Evolutionary conservation across 352 stramenopile species (phyloP), one percentile per base, ranked within the genome.

Genomic region (Phytophthora cajani): DNA sequence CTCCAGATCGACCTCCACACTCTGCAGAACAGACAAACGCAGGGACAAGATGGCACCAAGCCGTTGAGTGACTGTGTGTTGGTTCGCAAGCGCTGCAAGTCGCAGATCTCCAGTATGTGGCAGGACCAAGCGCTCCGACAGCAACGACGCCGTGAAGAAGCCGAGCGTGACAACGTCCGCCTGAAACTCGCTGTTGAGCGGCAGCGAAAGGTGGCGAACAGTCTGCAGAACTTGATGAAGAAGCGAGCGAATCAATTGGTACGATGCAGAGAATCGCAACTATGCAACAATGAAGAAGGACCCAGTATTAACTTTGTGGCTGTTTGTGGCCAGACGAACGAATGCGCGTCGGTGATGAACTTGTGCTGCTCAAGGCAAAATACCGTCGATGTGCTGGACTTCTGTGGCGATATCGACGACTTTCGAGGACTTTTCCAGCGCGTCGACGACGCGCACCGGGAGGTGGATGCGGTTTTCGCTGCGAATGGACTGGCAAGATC

Each of bases 121-220:
- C 58, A 54, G 33, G 64, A 75, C 5, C 65, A 75, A 47, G 67
- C 64, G 25, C 33, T 50, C 16, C 64, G 66, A 8, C 77, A 87
- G 52, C 70, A 67, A n/a, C 60, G 65, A 10, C 71, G 77, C 21
- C 71, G 69, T 2, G 62, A 79, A 52, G 62, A 71, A 32, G 51
- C 67, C 6, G 74, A 83, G 59, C 66, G 65, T 8, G 72, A 85
- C 40, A 84, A 87, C 49, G 61, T 75, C 21, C 62, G 69, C 23
- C 64, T 87, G 32, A 74, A 64, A 65, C 51, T 72, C 21, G 74
- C 76, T n/a, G 64, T 82, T 2, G 80, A 85, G 50, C 58, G 65
- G 17, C 72, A 72, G 46, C 32, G n/a, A 25, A 62, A 62, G 21
- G 44, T 72, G 58, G 66, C 66, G 10, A 52, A 33, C 19, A 69